phyloP scores from a whole-genome alignment of 2,329 filamentous ascomycete genomes.

The Sporothrix pallida region DNA sequence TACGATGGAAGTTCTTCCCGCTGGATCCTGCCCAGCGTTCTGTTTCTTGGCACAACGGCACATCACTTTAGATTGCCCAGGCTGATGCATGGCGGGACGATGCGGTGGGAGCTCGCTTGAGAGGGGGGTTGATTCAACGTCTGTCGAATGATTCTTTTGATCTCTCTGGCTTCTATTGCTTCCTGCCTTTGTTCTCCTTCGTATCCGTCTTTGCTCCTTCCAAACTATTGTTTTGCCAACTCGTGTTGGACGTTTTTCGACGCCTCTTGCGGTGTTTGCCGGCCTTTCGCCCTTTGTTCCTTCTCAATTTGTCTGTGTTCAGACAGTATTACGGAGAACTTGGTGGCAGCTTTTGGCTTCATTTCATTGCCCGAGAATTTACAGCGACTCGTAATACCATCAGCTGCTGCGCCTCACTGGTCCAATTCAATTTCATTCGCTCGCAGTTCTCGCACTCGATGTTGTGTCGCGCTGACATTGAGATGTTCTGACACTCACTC shows the following conservation, averaged over 20 bases:
- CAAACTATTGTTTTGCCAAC: not conserved
- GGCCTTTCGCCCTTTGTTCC: constrained; percentile 8
- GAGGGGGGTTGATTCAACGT: too few relatives aligned
- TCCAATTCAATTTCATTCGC: not conserved
- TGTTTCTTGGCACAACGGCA: constrained; percentile 23
- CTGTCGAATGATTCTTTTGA: not conserved
- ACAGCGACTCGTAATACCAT: not conserved
- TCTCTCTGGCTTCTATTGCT: too few relatives aligned
- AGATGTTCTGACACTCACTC: not conserved
- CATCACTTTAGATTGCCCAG: constrained; percentile 10
- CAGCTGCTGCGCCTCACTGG: constrained; percentile 22
- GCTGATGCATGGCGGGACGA: constrained; percentile 14
- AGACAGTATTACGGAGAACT: not conserved
- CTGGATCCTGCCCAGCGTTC: constrained; percentile 9
- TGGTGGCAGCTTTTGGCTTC: not conserved
- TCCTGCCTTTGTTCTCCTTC: not conserved
- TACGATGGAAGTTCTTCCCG: constrained; percentile 2
- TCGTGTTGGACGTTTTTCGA: not conserved
- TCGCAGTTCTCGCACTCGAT: not conserved
- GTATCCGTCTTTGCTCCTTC: too few relatives aligned
- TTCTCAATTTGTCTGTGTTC: not conserved
- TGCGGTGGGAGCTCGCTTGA: constrained; percentile 9
- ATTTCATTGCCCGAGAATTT: not conserved
- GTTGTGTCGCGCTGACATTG: constrained; percentile 4
- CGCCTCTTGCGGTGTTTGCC: constrained; percentile 5